Evolutionary conservation across 225 moss, liverwort and hornwort species (phyloP).

Genomic region (Marchantia paleacea): DNA sequence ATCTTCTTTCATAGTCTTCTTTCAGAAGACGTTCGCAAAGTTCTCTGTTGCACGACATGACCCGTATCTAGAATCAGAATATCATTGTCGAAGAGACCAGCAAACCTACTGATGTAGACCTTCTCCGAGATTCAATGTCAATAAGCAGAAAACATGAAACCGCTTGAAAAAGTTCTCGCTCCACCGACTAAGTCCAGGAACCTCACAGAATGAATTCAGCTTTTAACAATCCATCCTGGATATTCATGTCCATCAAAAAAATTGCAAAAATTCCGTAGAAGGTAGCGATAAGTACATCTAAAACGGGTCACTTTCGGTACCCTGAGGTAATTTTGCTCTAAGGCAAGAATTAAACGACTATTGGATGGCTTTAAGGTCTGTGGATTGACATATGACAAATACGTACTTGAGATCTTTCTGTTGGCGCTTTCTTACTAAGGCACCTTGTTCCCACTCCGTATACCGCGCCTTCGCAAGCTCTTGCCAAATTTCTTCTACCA

Average conservation of each 20-base stretch:
- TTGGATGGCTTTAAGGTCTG: not conserved
- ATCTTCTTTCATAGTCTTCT: constrained; percentile 48
- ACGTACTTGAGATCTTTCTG: constrained; percentile 38
- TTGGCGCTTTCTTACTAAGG: constrained; percentile 40
- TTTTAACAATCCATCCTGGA: not conserved
- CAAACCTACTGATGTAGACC: not conserved
- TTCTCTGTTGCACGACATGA: constrained; percentile 44
- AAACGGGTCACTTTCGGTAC: too few relatives aligned
- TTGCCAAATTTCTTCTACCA: constrained; percentile 92
- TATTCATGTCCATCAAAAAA: not conserved
- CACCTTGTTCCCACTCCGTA: constrained; percentile 65
- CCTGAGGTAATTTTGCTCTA: too few relatives aligned
- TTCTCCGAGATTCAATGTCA: not conserved
- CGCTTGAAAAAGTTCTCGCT: not conserved
- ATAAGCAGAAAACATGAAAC: not conserved
- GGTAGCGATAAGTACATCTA: too few relatives aligned
- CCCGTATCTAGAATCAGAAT: not conserved
- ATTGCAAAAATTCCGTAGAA: too few relatives aligned
- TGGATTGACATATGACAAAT: not conserved
- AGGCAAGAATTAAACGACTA: too few relatives aligned
- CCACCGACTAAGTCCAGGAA: not conserved
- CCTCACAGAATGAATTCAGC: not conserved
- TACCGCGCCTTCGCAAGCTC: constrained; percentile 77
- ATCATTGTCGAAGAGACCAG: not conserved
- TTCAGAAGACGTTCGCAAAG: constrained; percentile 58